These are phyloP conservation scores for Neurospora terricola DNA, from an alignment of 495 filamentous ascomycete genomes.

Conservation along the genomic window DNA sequence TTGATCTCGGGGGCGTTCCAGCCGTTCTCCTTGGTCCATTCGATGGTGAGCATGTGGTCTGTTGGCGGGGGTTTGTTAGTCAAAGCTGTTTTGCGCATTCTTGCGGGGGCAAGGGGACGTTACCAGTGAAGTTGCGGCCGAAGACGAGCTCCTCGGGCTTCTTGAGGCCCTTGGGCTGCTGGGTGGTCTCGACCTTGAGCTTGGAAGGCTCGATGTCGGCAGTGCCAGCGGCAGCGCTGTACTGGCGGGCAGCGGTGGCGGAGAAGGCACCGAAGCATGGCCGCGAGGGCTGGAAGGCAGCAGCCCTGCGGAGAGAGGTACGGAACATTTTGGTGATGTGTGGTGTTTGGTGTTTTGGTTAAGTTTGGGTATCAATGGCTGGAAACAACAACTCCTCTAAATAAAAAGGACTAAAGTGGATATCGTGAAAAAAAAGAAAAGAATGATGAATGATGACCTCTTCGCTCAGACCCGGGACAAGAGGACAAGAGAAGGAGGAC, in stretches of 20 bases:
- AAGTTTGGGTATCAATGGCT: background rate
- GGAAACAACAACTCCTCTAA: background rate
- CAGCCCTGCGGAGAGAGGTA: constrained; percentile 7
- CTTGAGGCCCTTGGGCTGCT: constrained; percentile 60
- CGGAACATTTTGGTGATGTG: constrained; percentile 1
- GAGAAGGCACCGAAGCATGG: background rate
- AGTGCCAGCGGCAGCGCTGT: constrained; percentile 50
- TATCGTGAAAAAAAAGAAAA: background rate
- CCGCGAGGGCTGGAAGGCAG: constrained; percentile 17
- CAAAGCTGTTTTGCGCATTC: background rate
- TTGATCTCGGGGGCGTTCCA: constrained; percentile 76
- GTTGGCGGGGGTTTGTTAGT: constrained; percentile 1
- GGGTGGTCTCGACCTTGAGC: constrained; percentile 63
- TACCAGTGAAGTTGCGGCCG: constrained; percentile 80
- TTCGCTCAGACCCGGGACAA: background rate
- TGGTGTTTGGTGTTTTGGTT: background rate
- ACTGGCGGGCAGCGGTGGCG: constrained; percentile 30
- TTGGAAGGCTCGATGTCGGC: constrained; percentile 65
- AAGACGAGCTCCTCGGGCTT: constrained; percentile 77
- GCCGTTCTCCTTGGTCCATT: constrained; percentile 72
- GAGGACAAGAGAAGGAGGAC: background rate
- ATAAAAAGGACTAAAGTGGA: background rate
- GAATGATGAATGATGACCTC: background rate
- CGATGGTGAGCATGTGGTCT: constrained; percentile 96
- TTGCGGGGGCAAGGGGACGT: background rate